Base-by-base conservation (phyloP, 805 yeast genomes). In the Barnettozyma vustinii region DNA sequence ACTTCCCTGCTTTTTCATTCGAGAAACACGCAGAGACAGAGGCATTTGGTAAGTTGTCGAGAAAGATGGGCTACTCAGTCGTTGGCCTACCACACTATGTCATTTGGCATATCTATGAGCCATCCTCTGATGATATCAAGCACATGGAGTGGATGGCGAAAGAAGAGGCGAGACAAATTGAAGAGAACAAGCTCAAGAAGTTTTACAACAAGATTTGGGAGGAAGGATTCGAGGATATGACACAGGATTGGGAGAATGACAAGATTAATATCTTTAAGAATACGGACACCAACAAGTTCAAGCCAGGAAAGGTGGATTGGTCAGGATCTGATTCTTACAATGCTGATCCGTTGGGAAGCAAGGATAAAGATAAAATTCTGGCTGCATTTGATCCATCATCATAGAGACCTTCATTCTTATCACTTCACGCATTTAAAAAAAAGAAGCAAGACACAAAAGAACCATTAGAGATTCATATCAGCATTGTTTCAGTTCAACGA, bases 21-120 rank as follows among this genome's bases (percentile, higher is more conserved):
- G 87, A 88, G 66, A 89, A 88, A 60, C 99, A 92, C 64, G 99
- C 98, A 2, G 99, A 92, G 67, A 92, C 99, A 2, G 99, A 92
- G 68, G 98, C 96, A 0, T 92, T 94, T 67, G 99, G 96, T 46
- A 90, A 88, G 65, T 75, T 92, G 76, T 81, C 89, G 56, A 83
- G 87, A 58, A 73, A 83, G 58, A 87, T 91, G 96, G 90, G 91
- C 2, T 87, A 78, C 66, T 76, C 83, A n/a, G 97, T 92, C 32
- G 79, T 83, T 52, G 98, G 98, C 0, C 74, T 92, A 57, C 96
- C 97, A 16, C 97, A 92, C 70, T 92, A 92, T 64, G 96, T 89
- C 40, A 86, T 92, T 49, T 92, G 98, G 98, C 97, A 90, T 67
- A 84, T 88, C 55, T 92, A 92, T 67, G 98, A 92, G 72, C 98